Evolutionary conservation across 2,329 filamentous ascomycete species (phyloP).

Genomic region (Penicillium sp.): DNA sequence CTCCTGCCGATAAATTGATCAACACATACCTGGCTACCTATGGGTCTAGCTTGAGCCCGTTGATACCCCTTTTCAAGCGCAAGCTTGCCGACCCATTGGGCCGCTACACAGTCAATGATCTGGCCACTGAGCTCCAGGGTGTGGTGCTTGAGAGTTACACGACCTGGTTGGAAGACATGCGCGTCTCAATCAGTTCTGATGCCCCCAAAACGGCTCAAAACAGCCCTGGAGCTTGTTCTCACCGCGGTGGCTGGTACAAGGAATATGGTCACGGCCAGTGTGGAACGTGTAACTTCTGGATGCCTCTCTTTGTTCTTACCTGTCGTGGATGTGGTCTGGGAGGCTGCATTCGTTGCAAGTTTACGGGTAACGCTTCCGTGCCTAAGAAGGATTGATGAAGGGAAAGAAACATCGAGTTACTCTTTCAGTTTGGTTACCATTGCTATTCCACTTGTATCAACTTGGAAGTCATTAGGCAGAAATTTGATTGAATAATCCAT

Average conservation of each 20-base stretch:
- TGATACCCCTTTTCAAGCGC: conserved; percentile 27
- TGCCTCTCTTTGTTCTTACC: conserved; percentile 30
- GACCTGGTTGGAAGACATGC: conserved; percentile 26
- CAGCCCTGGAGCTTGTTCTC: conserved; percentile 19
- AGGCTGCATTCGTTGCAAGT: conserved; percentile 36
- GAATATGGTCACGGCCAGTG: conserved; percentile 23
- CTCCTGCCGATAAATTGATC: not conserved
- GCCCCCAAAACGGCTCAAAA: not conserved
- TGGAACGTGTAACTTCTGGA: conserved; percentile 29
- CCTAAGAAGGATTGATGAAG: not conserved
- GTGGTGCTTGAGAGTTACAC: conserved; percentile 32
- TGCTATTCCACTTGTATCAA: too few relatives aligned
- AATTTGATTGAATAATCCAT: too few relatives aligned
- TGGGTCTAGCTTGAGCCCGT: conserved; percentile 12
- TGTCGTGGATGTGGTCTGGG: conserved; percentile 32
- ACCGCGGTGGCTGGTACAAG: conserved; percentile 33
- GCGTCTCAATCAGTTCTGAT: conserved; percentile 19
- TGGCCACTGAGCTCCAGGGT: conserved; percentile 29
- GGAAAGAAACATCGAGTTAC: too few relatives aligned
- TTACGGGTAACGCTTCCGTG: not conserved
- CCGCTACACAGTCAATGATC: conserved; percentile 27
- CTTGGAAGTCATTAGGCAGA: too few relatives aligned
- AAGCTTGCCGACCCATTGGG: conserved; percentile 26
- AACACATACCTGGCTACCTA: not conserved
- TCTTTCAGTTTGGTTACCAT: too few relatives aligned